A percentile compares a stretch with the other conserved stretches of the same genome.
phyloP scores from a whole-genome alignment of 257 asterid species.

The Mitragyna speciosa region DNA sequence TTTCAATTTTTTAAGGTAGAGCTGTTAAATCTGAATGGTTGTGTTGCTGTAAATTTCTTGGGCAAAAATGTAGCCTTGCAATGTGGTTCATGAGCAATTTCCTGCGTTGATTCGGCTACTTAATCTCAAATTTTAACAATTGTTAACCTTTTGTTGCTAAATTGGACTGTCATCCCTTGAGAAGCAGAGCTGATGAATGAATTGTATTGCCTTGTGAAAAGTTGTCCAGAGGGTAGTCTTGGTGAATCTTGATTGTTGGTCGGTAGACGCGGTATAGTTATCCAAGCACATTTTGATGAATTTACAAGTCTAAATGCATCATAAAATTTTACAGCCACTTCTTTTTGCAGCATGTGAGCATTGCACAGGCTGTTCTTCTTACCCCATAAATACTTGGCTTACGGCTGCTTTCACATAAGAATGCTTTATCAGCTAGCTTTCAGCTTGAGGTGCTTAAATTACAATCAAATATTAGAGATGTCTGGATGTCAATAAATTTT shows the following conservation, averaged over 20 bases:
- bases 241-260: not conserved
- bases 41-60: not conserved
- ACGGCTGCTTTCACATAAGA: not conserved
- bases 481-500: not conserved
- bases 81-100: not conserved
- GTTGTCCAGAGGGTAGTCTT: not conserved
- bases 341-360: not conserved
- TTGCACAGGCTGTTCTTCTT: not conserved
- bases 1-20: no score
- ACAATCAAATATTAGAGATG: not conserved
- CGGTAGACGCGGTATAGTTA: not conserved
- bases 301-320: not conserved
- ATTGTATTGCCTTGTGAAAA: not conserved
- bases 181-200: not conserved
- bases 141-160: not conserved
- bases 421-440: not conserved
- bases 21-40: not conserved
- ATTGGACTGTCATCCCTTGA: not conserved
- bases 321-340: not conserved
- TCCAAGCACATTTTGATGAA: not conserved
- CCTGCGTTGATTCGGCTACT: not conserved
- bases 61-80: not conserved
- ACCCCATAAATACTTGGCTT: not conserved
- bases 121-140: not conserved
- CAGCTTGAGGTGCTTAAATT: not conserved